These are phyloP conservation scores for Pisolithus tinctorius DNA, from an alignment of 768 basidiomycete species.

Conservation along the genomic window DNA sequence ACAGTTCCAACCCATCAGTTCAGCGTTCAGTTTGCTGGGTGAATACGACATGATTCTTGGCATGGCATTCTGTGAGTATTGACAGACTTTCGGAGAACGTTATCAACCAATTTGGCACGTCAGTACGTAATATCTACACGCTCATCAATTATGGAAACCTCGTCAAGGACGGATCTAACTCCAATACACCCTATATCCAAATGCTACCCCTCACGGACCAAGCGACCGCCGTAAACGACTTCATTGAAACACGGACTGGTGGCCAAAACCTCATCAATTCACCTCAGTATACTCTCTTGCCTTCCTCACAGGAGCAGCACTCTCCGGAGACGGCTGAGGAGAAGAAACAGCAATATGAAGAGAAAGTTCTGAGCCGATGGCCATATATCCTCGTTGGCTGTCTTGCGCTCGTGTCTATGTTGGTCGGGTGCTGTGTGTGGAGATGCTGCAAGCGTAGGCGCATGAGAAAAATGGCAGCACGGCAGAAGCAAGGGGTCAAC, in stretches of 20 bases:
- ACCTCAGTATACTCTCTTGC: slow-evolving; percentile 53
- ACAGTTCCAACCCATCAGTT: slow-evolving; percentile 79
- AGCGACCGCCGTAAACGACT: slow-evolving; percentile 53
- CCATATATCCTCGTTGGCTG: slow-evolving; percentile 64
- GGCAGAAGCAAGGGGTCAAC: slow-evolving; percentile 10
- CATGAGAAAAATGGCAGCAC: slow-evolving; percentile 14
- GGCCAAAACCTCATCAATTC: slow-evolving; percentile 53
- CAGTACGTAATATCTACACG: slow-evolving; percentile 73
- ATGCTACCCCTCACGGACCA: slow-evolving; percentile 53
- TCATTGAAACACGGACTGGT: slow-evolving; percentile 52
- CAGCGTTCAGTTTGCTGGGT: slow-evolving; percentile 69
- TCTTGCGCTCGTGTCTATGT: slow-evolving; percentile 40
- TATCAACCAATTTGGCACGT: slow-evolving; percentile 3
- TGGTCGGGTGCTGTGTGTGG: slow-evolving; percentile 48
- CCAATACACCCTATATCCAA: slow-evolving; percentile 61
- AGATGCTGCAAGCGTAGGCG: slow-evolving; percentile 43
- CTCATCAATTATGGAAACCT: slow-evolving; percentile 70
- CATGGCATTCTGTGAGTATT: slow-evolving; percentile 64
- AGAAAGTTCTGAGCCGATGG: slow-evolving; percentile 63
- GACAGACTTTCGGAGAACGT: neutral
- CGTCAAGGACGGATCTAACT: slow-evolving; percentile 42
- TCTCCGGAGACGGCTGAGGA: slow-evolving; percentile 60
- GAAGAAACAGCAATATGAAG: slow-evolving; percentile 61
- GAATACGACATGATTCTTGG: slow-evolving; percentile 81
- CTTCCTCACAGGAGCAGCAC: slow-evolving; percentile 47